Percentiles rank a stretch among this genome's conserved stretches.
phyloP scores from a whole-genome alignment of 2,329 filamentous ascomycete species.

The Saccharata proteae region DNA sequence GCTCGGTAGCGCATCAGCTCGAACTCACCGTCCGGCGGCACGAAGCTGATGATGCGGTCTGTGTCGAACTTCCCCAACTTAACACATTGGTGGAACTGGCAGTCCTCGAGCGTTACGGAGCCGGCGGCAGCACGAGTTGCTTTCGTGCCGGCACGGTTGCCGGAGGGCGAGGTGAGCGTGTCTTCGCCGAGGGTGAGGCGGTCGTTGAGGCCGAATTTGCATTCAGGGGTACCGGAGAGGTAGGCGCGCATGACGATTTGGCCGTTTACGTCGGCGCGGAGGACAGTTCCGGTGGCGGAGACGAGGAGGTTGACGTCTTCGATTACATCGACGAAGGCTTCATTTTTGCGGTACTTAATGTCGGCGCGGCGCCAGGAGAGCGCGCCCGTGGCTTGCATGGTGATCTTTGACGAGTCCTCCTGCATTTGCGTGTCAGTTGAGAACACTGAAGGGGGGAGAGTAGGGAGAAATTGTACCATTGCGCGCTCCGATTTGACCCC shows the following conservation, averaged over 20 bases:
- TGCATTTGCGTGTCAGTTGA: conserved; percentile 15
- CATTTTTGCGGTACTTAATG: conserved; percentile 98
- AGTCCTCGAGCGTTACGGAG: conserved; percentile 91
- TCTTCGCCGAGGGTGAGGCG: conserved; percentile 71
- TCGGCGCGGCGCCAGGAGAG: conserved; percentile 94
- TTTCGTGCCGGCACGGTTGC: conserved; percentile 70
- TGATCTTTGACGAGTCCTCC: conserved; percentile 94
- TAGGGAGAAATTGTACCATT: conserved; percentile 30
- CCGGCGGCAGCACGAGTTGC: conserved; percentile 92
- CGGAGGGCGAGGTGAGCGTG: conserved; percentile 49
- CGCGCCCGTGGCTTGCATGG: conserved; percentile 96
- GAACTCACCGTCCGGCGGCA: conserved; percentile 94
- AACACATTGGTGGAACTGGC: conserved; percentile 97
- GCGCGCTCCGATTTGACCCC: conserved; percentile 85
- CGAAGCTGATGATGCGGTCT: conserved; percentile 92
- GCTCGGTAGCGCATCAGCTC: conserved; percentile 98
- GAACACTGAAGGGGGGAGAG: neutral
- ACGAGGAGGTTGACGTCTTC: conserved; percentile 98
- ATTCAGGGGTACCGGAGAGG: conserved; percentile 89
- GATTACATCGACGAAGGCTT: conserved; percentile 98
- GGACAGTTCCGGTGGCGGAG: conserved; percentile 91
- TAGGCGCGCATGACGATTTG: conserved; percentile 99
- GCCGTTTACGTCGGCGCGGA: conserved; percentile 90
- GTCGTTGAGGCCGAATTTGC: conserved; percentile 97
- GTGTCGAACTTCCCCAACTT: conserved; percentile 95